A percentile compares a stretch with the other conserved stretches of the same genome.
Conservation (phyloP, 176 grass and related monocot species). For the Phyllostachys edulis region DNA sequence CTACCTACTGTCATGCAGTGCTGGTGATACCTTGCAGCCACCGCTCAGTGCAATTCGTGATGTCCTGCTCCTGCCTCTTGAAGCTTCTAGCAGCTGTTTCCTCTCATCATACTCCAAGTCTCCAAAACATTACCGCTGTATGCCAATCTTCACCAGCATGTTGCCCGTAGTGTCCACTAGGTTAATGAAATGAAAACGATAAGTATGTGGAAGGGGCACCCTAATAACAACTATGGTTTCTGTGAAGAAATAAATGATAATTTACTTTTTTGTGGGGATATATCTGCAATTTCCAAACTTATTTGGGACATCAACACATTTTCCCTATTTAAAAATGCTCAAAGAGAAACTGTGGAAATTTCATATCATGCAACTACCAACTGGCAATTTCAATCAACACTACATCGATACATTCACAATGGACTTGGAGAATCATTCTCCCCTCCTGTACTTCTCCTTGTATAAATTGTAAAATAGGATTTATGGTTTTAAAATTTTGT, state of each 20-base stretch:
- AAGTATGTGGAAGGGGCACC: neutral
- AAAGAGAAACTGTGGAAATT: neutral
- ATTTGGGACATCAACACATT: neutral
- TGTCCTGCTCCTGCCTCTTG: neutral
- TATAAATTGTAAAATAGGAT: slow-evolving; percentile 21
- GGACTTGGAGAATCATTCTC: neutral
- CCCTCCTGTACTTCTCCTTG: neutral
- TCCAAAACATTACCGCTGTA: neutral
- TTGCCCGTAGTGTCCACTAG: neutral
- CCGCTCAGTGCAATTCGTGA: no score
- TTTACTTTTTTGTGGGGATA: neutral
- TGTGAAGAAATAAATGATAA: slow-evolving; percentile 1
- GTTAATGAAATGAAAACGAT: neutral
- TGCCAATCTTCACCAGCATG: neutral
- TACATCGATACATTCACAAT: neutral
- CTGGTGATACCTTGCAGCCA: no score
- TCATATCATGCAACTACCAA: neutral
- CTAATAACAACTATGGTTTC: neutral
- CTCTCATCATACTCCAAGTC: neutral
- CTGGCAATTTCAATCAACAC: neutral
- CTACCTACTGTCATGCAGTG: no score
- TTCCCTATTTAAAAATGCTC: neutral
- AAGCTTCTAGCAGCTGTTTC: neutral
- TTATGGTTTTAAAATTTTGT: slow-evolving; percentile 16
- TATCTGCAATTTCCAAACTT: neutral